Evolutionary conservation across 768 basidiomycete species (phyloP), one percentile per base, ranked within the genome.

Genomic region (Hericium rajendrae): DNA sequence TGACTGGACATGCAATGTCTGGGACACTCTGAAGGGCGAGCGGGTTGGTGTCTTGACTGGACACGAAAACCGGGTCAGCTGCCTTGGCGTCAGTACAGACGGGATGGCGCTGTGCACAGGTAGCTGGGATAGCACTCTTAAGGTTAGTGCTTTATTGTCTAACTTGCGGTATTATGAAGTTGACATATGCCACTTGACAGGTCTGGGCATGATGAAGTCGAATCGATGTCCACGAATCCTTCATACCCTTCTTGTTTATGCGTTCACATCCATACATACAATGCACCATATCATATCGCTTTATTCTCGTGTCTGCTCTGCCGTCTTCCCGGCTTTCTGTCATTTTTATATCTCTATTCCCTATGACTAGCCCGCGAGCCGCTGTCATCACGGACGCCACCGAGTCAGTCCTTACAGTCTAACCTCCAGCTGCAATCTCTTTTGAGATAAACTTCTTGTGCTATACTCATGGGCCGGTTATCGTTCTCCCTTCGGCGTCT

Each of bases 1-100:
- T 72, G 95, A 99, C 69, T 98, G 97, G 91, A 98, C 97, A 64
- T 94, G 93, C 78, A 99, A 99, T 69, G 95, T 98, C 53, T 99
- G 95, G 95, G 95, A 99, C 70, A 97, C 94, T 28, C 78, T 99
- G 67, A 97, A 95, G 73, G 97, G 97, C 56, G 95, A 98, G 71
- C 89, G 95, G 56, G 94, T 99, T 41, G 95, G 95, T 57, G 97
- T 99, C 54, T 74, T 99, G 60, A 92, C 94, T 39, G 95, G 97
- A 16, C 95, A 99, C 67, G 95, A 99, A 78, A 99, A 99, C 77
- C 78, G 95, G 62, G 94, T 99, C 64, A 91, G 88, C 67, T 98
- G 97, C 76, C 73, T 99, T 64, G 95, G 95, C 55, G 97, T 98
- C 62, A 91, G 88, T 62, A 83, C 85, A 49, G 95, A 99, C 69